phyloP scores from a whole-genome alignment of 495 filamentous ascomycete genomes.

The Neurospora africana region DNA sequence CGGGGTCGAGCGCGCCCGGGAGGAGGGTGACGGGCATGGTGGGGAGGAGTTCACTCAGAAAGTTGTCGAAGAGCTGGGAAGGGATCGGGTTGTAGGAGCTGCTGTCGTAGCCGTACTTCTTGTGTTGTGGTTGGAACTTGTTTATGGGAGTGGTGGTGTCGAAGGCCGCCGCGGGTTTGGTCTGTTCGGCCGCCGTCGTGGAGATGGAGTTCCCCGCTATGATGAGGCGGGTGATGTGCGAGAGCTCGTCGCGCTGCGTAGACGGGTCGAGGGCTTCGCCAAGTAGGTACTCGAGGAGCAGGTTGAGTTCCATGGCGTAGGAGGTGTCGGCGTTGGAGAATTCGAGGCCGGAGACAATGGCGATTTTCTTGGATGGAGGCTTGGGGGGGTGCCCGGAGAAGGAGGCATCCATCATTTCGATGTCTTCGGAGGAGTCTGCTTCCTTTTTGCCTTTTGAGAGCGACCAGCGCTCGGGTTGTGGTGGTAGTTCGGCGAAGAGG shows the following conservation, averaged over 20 bases:
- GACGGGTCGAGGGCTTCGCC: conserved; percentile 60
- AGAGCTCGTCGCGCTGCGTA: conserved; percentile 43
- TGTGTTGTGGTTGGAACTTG: conserved; percentile 32
- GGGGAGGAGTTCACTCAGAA: conserved; percentile 70
- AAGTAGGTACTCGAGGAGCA: conserved; percentile 78
- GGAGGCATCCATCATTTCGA: conserved; percentile 33
- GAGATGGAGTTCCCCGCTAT: conserved; percentile 86
- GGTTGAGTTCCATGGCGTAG: conserved; percentile 59
- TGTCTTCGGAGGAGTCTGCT: conserved; percentile 25
- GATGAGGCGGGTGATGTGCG: conserved; percentile 71
- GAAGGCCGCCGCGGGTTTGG: conserved; percentile 15
- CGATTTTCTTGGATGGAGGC: conserved; percentile 52
- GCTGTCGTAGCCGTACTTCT: conserved; percentile 94
- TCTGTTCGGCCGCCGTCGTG: conserved; percentile 20
- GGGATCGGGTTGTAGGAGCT: conserved; percentile 76
- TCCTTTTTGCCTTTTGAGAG: conserved; percentile 25
- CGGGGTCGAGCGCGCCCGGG: conserved; percentile 65
- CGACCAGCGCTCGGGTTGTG: conserved; percentile 71
- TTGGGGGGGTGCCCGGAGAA: conserved; percentile 7
- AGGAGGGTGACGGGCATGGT: conserved; percentile 72
- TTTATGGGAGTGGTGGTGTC: conserved; percentile 16
- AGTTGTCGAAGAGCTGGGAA: conserved; percentile 70
- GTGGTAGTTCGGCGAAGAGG: conserved; percentile 73
- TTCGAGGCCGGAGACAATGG: conserved; percentile 77
- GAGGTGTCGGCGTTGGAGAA: conserved; percentile 63